Percentiles rank a stretch among this genome's conserved stretches.
Evolutionary conservation across 306 rosid genomes (phyloP).

Genomic region (Fragaria vesca): DNA sequence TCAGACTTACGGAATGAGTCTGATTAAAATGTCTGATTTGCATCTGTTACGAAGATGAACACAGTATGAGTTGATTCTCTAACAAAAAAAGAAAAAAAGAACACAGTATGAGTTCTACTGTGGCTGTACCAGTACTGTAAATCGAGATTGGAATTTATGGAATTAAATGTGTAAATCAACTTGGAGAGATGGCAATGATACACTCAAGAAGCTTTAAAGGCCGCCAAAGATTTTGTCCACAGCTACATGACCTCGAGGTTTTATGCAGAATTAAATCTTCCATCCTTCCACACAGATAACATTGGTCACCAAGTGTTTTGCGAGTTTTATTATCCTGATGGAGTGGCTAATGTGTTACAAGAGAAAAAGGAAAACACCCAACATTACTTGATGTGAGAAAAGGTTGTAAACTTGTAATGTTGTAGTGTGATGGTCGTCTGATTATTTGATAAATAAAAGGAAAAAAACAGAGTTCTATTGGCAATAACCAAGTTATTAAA

Average conservation of each 20-base stretch:
- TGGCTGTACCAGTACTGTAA: neutral
- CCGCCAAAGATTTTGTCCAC: neutral
- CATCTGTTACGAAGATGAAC: neutral
- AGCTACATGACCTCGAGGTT: neutral
- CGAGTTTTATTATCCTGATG: neutral
- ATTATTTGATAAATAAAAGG: neutral
- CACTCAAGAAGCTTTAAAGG: neutral
- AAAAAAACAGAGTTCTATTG: neutral
- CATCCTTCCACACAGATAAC: neutral
- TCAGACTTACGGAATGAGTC: neutral
- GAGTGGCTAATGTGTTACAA: neutral
- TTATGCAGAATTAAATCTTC: neutral
- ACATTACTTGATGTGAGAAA: neutral
- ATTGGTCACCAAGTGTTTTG: neutral
- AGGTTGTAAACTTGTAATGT: neutral
- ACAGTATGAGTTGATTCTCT: too few relatives aligned
- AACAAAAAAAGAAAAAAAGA: too few relatives aligned
- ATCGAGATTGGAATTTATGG: neutral
- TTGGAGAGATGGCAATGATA: neutral
- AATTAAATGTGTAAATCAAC: neutral
- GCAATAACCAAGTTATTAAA: constrained; percentile 7
- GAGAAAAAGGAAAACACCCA: neutral
- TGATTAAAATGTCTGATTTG: neutral
- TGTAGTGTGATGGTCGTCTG: neutral
- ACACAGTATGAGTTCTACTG: neutral